Percentiles rank a stretch among this genome's conserved stretches.
These are phyloP conservation scores for Lactifluus volemus DNA, from an alignment of 768 basidiomycete species.

Conservation along the genomic window DNA sequence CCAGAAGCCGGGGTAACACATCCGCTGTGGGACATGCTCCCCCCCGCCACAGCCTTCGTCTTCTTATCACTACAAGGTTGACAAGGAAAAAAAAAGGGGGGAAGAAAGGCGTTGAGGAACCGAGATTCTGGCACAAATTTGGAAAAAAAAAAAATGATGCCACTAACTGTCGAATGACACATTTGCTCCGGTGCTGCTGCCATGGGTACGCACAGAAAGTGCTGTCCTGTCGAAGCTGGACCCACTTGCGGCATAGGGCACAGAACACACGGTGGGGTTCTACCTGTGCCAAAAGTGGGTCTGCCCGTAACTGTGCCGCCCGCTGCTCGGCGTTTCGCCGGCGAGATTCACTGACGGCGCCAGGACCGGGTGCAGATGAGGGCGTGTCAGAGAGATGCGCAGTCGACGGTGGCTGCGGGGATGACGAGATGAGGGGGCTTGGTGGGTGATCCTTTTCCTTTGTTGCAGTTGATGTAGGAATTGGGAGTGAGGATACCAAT, in stretches of 20 bases:
- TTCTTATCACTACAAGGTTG: slow-evolving; percentile 21
- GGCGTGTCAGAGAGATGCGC: background rate
- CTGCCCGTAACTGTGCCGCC: slow-evolving; percentile 58
- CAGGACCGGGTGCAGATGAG: background rate
- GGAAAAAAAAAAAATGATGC: background rate
- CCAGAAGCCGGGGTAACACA: slow-evolving; percentile 4
- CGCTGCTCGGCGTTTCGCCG: slow-evolving; percentile 74
- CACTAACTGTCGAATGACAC: slow-evolving; percentile 61
- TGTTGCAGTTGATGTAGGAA: slow-evolving; percentile 6
- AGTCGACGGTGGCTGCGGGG: background rate
- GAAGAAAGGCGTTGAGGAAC: background rate
- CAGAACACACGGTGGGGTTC: slow-evolving; percentile 65
- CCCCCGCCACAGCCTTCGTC: slow-evolving; percentile 13
- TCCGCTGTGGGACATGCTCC: slow-evolving; percentile 11
- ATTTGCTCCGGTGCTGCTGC: slow-evolving; percentile 71
- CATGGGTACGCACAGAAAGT: slow-evolving; percentile 78
- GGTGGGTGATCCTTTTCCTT: slow-evolving; percentile 10
- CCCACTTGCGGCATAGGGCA: slow-evolving; percentile 70
- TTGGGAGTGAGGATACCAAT: slow-evolving; percentile 24
- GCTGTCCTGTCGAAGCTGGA: slow-evolving; percentile 70
- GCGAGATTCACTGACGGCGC: slow-evolving; percentile 45
- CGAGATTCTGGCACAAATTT: background rate
- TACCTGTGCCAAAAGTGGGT: slow-evolving; percentile 55
- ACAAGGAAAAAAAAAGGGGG: slow-evolving; percentile 1
- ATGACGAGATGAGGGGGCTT: background rate